Base-by-base conservation (phyloP, 176 grass and related monocot species). In the Lolium multiflorum region DNA sequence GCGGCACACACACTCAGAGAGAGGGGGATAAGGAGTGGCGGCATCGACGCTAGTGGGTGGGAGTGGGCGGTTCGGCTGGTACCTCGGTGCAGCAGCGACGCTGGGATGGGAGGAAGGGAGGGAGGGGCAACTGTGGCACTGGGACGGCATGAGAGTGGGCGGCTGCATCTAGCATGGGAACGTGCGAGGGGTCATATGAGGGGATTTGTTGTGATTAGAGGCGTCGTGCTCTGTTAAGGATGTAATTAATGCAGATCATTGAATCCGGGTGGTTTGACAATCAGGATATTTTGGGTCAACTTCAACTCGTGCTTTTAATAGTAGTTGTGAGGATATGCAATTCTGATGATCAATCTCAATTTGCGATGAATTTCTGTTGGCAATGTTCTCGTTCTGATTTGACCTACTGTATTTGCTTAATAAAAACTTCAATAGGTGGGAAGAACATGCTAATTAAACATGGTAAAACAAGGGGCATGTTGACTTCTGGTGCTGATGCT, bases 401-500 rank as follows among this genome's bases (percentile, higher is more conserved):
- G 10, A 38, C 46, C 38, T 57, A 7, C 24, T 61, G 26, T 21
- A 54, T 81, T 46, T 69, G 3, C 62, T 17, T 6, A 47, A 47
- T 74, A 67, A 86, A 78, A 26, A 24, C 16, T 82, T 70, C 60
- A 71, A 37, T 88, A 80, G 55, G 28, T 68, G 25, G 37, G 46
- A 69, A 83, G 60, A 70, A 22, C 52, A 69, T 74, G 50, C 7
- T 47, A 86, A 83, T 50, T 17, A 16, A 68, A 82, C 55, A 83
- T 67, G 49, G 51, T 79, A 67, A 63, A 43, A 50, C n/a, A 79
- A 89, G 56, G 79, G 70, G 26, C 44, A 46, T 41, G 60, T 3
- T 79, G 37, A 85, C 51, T 86, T 76, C 64, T 31, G 39, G 52
- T 39, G 9, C 44, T 76, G 84, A 83, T 86, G 85, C 77, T 24